These are phyloP conservation scores for Botrytis hyacinthi DNA, from an alignment of 2,329 filamentous ascomycete species.

Conservation along the genomic window DNA sequence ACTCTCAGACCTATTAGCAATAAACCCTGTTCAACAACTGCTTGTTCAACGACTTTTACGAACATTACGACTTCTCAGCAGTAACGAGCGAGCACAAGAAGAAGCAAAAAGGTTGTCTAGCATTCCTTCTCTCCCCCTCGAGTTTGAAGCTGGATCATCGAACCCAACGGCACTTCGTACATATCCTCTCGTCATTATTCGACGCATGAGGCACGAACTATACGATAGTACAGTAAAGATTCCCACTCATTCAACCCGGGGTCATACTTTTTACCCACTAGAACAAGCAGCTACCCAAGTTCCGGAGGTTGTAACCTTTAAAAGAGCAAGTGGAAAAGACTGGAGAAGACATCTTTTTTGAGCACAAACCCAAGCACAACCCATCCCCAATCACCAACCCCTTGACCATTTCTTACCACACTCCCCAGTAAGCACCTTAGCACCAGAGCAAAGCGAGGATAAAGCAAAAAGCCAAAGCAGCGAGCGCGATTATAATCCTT, in stretches of 20 bases:
- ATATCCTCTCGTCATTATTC: background rate
- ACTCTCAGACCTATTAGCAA: conserved; percentile 5
- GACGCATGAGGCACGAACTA: background rate
- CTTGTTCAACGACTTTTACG: conserved; percentile 3
- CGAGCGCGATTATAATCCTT: background rate
- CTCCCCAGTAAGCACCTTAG: background rate
- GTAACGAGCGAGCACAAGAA: conserved; percentile 3
- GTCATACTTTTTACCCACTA: background rate
- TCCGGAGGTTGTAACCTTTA: background rate
- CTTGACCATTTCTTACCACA: conserved; percentile 17
- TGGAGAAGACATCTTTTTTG: conserved; percentile 7
- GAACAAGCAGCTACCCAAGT: background rate
- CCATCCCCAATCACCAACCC: background rate
- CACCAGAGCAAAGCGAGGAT: conserved; percentile 5
- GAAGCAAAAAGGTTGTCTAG: background rate
- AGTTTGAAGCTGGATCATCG: background rate
- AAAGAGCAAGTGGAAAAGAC: conserved; percentile 13
- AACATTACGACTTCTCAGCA: background rate
- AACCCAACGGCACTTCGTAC: background rate
- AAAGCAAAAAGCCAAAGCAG: conserved; percentile 13
- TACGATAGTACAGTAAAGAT: background rate
- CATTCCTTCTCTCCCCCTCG: background rate
- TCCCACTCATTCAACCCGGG: background rate
- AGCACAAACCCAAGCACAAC: conserved; percentile 11
- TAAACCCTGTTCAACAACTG: background rate